These are phyloP conservation scores for Asterochloris sp. DNA, from an alignment of 139 green algal species.

Conservation along the genomic window DNA sequence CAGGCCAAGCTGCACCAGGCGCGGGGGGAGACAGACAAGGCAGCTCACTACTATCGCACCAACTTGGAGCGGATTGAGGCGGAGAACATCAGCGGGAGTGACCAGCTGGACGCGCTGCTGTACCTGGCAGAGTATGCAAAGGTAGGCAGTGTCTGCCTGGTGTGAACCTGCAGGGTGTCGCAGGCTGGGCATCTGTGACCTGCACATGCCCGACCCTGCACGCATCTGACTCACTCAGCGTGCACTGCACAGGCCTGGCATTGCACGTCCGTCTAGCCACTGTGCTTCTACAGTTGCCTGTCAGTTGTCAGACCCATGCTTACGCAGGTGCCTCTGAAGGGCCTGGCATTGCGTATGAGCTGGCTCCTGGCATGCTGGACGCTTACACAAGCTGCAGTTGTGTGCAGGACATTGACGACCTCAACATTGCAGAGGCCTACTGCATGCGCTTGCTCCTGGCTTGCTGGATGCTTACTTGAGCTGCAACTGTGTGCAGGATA, in stretches of 20 bases:
- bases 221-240: too few species aligned
- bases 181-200: background rate
- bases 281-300: too few species aligned
- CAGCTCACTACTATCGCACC: constrained; percentile 71
- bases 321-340: too few species aligned
- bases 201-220: too few species aligned
- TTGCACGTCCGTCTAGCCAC: too few species aligned
- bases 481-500: constrained; percentile 37
- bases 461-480: too few species aligned
- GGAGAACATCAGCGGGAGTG: constrained; percentile 41
- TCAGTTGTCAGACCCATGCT: too few species aligned
- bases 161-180: background rate
- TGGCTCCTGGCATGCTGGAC: too few species aligned
- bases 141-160: constrained; percentile 22
- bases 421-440: constrained; percentile 58
- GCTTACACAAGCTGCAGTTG: background rate
- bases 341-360: too few species aligned
- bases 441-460: constrained; percentile 29
- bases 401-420: constrained; percentile 46
- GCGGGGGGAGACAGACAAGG: constrained; percentile 46
- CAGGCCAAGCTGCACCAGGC: constrained; percentile 69
- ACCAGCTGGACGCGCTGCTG: constrained; percentile 79
- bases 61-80: constrained; percentile 74
- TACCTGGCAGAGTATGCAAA: constrained; percentile 77
- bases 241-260: too few species aligned